Evolutionary conservation across 2,329 filamentous ascomycete genomes (phyloP).

Genomic region (Leptographium wingfieldii): DNA sequence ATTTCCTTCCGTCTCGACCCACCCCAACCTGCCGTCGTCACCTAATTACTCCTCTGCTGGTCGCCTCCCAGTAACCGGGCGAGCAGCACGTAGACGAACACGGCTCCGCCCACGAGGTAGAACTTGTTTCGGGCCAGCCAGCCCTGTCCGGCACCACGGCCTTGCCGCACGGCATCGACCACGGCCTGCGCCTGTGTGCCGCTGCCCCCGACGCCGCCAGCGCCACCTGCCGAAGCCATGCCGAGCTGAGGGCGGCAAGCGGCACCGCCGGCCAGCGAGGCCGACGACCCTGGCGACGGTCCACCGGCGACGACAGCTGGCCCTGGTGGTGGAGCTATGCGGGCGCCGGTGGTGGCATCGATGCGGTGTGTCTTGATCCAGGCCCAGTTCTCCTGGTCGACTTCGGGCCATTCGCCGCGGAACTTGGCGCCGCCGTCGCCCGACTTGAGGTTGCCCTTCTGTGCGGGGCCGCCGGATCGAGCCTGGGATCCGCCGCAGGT

Average conservation of each 20-base stretch:
- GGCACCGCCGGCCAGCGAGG: neutral
- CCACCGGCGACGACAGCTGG: neutral
- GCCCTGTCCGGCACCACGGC: conserved; percentile 66
- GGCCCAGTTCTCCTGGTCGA: conserved; percentile 79
- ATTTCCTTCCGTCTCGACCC: neutral
- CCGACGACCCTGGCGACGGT: neutral
- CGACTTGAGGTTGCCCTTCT: conserved; percentile 72
- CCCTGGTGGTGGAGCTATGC: conserved; percentile 32
- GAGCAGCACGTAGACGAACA: conserved; percentile 76
- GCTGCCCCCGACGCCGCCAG: conserved; percentile 37
- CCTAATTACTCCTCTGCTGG: neutral
- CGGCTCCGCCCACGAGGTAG: conserved; percentile 51
- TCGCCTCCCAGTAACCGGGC: conserved; percentile 53
- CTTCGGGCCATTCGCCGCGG: conserved; percentile 73
- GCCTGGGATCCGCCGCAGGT: conserved; percentile 71
- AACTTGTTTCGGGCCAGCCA: conserved; percentile 76
- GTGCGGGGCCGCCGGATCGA: conserved; percentile 35
- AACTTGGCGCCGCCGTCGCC: conserved; percentile 92
- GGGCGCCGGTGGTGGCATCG: conserved; percentile 61
- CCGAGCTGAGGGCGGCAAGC: conserved; percentile 41
- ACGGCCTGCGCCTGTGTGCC: conserved; percentile 54
- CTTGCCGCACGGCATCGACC: conserved; percentile 65
- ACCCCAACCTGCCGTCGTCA: neutral
- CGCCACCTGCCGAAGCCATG: conserved; percentile 33
- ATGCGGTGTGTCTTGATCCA: conserved; percentile 82